Evolutionary conservation across 225 moss, liverwort and hornwort species (phyloP).

Genomic region (Climacium dendroides): DNA sequence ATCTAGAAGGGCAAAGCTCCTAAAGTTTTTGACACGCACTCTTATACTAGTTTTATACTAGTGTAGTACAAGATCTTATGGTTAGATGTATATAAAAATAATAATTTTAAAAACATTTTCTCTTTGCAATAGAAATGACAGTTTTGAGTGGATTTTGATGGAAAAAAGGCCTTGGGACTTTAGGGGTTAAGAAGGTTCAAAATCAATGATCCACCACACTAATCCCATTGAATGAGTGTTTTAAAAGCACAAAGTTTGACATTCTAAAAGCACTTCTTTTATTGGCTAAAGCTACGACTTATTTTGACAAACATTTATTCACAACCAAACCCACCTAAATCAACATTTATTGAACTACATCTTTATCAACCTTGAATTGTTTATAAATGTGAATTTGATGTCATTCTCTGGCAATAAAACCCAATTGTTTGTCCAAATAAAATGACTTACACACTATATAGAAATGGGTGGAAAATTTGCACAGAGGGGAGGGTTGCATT

Average conservation of each 20-base stretch:
- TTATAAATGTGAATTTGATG: background rate
- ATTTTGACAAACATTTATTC: background rate
- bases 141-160: too few species aligned
- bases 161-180: too few species aligned
- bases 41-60: too few species aligned
- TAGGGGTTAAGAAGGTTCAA: background rate
- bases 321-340: background rate
- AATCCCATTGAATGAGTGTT: accelerated
- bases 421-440: accelerated
- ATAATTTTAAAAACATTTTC: too few species aligned
- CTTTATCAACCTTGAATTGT: accelerated
- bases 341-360: background rate
- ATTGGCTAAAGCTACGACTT: background rate
- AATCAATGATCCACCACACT: background rate
- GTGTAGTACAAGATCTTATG: too few species aligned
- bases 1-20: too few species aligned
- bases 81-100: too few species aligned
- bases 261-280: background rate
- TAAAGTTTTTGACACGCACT: too few species aligned
- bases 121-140: too few species aligned
- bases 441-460: accelerated
- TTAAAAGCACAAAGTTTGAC: background rate
- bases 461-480: accelerated
- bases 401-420: accelerated
- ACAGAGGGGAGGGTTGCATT: background rate